phyloP scores from a whole-genome alignment of 1,284 basidiomycete genomes.

The Blastosporella zonata region DNA sequence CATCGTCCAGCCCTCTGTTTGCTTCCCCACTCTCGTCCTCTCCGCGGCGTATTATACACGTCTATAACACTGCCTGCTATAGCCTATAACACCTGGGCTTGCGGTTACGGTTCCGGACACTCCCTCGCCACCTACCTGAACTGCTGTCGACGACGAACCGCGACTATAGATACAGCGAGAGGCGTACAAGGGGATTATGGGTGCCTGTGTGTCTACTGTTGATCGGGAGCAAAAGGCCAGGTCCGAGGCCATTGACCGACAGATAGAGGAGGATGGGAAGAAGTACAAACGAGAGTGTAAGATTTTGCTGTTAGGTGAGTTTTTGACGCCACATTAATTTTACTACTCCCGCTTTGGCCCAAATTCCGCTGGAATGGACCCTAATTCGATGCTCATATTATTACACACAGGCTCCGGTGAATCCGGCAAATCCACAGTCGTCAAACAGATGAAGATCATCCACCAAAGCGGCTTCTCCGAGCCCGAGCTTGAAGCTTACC shows the following conservation, averaged over 20 bases:
- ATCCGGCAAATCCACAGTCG: conserved; percentile 94
- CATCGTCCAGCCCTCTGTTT: too few species aligned
- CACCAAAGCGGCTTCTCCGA: conserved; percentile 89
- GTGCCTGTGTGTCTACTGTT: conserved; percentile 6
- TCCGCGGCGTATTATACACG: too few species aligned
- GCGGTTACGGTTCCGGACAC: too few species aligned
- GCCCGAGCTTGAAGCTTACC: conserved; percentile 78
- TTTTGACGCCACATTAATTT: background rate
- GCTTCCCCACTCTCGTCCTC: too few species aligned
- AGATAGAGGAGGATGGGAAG: conserved; percentile 1
- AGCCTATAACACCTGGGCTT: too few species aligned
- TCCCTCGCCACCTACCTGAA: too few species aligned
- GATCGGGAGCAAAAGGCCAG: conserved; percentile 4
- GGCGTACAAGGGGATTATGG: too few species aligned
- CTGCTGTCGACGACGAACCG: too few species aligned
- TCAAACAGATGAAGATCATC: conserved; percentile 99
- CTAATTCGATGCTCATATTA: background rate
- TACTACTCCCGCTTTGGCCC: background rate
- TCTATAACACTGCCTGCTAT: too few species aligned
- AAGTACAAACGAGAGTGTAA: background rate
- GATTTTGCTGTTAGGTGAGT: background rate
- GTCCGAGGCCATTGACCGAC: background rate
- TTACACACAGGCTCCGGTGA: conserved; percentile 47
- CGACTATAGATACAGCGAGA: too few species aligned
- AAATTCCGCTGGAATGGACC: too few species aligned